Evolutionary conservation across 106 monocot genomes (phyloP).

Genomic region (Acorus gramineus): DNA sequence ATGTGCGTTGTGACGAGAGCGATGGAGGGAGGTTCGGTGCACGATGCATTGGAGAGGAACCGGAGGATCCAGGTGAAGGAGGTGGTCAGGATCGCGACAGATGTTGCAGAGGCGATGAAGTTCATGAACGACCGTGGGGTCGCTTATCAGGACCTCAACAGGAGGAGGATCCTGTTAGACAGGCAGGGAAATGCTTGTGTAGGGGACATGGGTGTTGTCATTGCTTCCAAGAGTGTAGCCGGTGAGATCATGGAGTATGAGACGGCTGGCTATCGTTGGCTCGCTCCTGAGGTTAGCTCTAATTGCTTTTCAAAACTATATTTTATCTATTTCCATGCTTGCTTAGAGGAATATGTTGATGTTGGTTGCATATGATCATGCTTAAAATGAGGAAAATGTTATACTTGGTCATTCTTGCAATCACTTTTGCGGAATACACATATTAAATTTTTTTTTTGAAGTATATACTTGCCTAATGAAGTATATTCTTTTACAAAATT

Average conservation of each 20-base stretch:
- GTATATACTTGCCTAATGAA: too few species aligned
- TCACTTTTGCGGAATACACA: too few species aligned
- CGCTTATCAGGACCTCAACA: conserved; percentile 70
- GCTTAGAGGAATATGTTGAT: too few species aligned
- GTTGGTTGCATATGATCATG: too few species aligned
- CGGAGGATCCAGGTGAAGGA: conserved; percentile 40
- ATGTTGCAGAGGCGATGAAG: conserved; percentile 73
- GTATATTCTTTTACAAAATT: too few species aligned
- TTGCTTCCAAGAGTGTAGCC: conserved; percentile 30
- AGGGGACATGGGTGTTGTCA: conserved; percentile 87
- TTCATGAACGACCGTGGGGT: conserved; percentile 79
- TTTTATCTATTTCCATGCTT: too few species aligned
- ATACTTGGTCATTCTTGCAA: too few species aligned
- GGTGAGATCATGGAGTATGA: conserved; percentile 90
- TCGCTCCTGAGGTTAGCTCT: conserved; percentile 73
- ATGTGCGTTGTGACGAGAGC: conserved; percentile 65
- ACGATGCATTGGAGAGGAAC: conserved; percentile 48
- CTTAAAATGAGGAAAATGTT: too few species aligned
- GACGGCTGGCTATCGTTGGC: conserved; percentile 86
- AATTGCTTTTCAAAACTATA: too few species aligned
- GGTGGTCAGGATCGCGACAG: conserved; percentile 52
- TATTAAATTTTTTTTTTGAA: neutral
- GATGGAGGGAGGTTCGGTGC: conserved; percentile 83
- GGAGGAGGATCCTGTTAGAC: conserved; percentile 64
- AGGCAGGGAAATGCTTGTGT: conserved; percentile 71